Base-by-base conservation (phyloP, 169 alveolate species). In the Plasmodium fragile region DNA sequence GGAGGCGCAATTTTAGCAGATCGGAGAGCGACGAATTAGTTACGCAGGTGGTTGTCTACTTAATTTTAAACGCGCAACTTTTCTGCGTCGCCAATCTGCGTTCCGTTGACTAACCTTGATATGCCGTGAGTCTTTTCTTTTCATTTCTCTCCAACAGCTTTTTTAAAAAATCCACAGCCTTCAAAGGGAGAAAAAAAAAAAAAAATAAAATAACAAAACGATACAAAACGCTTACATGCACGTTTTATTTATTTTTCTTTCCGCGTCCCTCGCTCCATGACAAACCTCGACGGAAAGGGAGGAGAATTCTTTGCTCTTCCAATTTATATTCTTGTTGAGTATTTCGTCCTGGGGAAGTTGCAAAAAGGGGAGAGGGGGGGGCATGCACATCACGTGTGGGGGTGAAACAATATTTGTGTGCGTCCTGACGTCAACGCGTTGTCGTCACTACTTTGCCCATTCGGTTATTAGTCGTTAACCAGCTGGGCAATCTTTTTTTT, bases 111-210 rank as follows among this genome's bases (percentile, higher is more conserved):
- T 71, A 30, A 84, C 92, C 92, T 73, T 84, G 84, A 73, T 16
- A 84, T 13, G 92, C 92, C 2, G 92, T 84, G 7, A 84, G 81
- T 59, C 92, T 84, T 73, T 84, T 84, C 75, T 73, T 84, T 84
- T 84, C 92, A 49, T 84, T 84, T 22, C 92, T 72, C 59, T 84
- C 92, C 55, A 84, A 36, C 53, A 84, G 92, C 59, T 73, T 84
- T 84, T 84, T 84, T 84, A 84, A 73, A 84, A 84, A 84, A 52
- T 84, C 92, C 30, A 84, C 30, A 6, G 92, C 92, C 92, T 84
- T 45, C 49, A 49, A 45, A 72, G 25, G 75, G 43, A 22, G 73
- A 82, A 69, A 82, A 82, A 43, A 65, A 39, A 36, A 69, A 41
- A 41, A 25, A 13, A 30, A 39, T 10, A 25, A 77, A 30, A 77